phyloP scores from a whole-genome alignment of 176 grass and related monocot genomes.

The Rhynchospora pubera region DNA sequence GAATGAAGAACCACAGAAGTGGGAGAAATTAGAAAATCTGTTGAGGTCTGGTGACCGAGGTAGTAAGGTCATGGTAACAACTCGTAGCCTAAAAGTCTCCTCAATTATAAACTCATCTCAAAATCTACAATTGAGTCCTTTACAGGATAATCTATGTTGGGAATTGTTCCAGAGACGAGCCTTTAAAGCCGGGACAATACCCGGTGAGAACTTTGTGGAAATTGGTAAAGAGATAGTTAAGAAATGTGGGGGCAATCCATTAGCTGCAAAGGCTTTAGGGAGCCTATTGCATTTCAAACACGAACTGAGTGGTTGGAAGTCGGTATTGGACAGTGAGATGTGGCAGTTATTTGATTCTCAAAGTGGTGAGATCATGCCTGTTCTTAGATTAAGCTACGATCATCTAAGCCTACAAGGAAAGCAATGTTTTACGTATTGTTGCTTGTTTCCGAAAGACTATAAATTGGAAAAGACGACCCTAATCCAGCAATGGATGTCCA shows the following conservation, averaged over 20 bases:
- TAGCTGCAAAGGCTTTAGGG: constrained; percentile 21
- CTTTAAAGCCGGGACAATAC: background rate
- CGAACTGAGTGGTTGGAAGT: background rate
- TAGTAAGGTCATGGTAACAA: constrained; percentile 18
- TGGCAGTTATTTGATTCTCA: constrained; percentile 8
- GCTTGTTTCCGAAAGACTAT: constrained; percentile 27
- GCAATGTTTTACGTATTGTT: constrained; percentile 27
- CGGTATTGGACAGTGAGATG: constrained; percentile 21
- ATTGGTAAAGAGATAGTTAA: constrained; percentile 28
- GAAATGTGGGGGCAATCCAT: constrained; percentile 27
- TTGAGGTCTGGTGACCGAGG: background rate
- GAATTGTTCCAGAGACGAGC: background rate
- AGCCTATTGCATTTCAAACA: constrained; percentile 4
- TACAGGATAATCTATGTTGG: background rate
- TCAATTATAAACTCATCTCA: background rate
- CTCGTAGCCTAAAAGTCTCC: constrained; percentile 16
- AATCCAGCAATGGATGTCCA: constrained; percentile 23
- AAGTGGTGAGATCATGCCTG: background rate
- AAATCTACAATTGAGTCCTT: background rate
- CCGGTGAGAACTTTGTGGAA: background rate
- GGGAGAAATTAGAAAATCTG: background rate
- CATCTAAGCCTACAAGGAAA: constrained; percentile 4
- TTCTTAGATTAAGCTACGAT: constrained; percentile 27
- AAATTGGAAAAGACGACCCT: constrained; percentile 21
- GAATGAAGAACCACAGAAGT: constrained; percentile 16